Base-by-base conservation (phyloP, 805 yeast species). In the Metschnikowia anglica region DNA sequence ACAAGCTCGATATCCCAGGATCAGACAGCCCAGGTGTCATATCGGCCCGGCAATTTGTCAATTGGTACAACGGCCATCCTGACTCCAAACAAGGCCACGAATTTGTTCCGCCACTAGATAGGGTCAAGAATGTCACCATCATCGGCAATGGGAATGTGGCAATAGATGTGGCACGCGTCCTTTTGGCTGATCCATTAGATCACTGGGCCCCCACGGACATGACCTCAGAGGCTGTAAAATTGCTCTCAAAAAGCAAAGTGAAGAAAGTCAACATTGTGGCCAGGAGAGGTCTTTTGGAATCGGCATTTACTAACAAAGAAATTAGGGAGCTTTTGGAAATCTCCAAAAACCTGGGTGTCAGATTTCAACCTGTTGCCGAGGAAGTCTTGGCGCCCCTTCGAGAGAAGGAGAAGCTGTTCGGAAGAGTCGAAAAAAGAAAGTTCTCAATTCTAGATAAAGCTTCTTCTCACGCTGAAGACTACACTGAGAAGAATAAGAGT, bases 91-190 rank as follows among this genome's bases (percentile, higher is more conserved):
- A 44, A 21, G 38, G 31, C 10, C 60, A 61, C 41, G 33, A 44
- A 3, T 68, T 67, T 9, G 16, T 19, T 10, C 85, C 88, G 4
- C 80, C 81, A n/a, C 70, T 91, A 53, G 72, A 73, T 2, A 65
- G 74, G 23, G 81, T 82, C 2, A 74, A 77, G 47, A 70, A 74
- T 28, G 96, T 88, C 1, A 79, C 85, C 0, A 83, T 93, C 24
- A 76, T 93, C n/a, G 99, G 99, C 5, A 91, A 90, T 62, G 99
- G 99, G 34, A 93, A 93, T 59, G 99, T 93, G 13, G 96, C 98
- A 0, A 66, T 93, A 47, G 99, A 93, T 60, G 80, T 93, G 4
- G 88, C 96, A 1, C 70, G 99, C 41, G 72, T 93, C 1, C 66
- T 93, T 25, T 62, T 90, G 43, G 81, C 83, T 4, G 68, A 65